These are phyloP conservation scores for Paramecium sonneborni DNA, from an alignment of 73 alveolate species.

Conservation along the genomic window DNA sequence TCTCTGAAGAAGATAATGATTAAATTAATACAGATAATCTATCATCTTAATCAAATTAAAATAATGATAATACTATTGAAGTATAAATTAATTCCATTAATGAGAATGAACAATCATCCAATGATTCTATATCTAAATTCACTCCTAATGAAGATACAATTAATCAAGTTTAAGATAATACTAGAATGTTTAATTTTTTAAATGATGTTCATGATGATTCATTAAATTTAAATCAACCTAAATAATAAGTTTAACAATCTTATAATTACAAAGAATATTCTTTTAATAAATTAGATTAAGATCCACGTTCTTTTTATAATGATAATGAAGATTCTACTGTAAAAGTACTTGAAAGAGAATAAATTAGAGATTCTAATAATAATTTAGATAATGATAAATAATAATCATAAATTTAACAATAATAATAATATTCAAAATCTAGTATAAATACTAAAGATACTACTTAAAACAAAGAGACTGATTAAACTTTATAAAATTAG, in stretches of 20 bases:
- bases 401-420: background rate
- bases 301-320: background rate
- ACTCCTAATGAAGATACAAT: background rate
- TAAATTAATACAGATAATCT: background rate
- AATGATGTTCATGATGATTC: background rate
- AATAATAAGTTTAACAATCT: background rate
- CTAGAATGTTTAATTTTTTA: background rate
- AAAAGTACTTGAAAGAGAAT: background rate
- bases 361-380: background rate
- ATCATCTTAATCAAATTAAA: background rate
- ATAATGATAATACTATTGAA: background rate
- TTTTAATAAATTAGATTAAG: background rate
- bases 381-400: background rate
- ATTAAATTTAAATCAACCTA: background rate
- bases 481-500: background rate
- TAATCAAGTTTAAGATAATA: background rate
- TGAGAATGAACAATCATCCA: background rate
- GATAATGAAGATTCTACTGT: background rate
- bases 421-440: background rate
- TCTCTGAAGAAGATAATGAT: background rate
- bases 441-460: no score
- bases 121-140: background rate
- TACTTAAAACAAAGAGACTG: no score
- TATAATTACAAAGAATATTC: background rate
- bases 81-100: background rate